A percentile compares a stretch with the other conserved stretches of the same genome.
These are phyloP conservation scores for Kodamaea kaohsiungensis DNA, from an alignment of 805 yeast genomes.

Conservation along the genomic window DNA sequence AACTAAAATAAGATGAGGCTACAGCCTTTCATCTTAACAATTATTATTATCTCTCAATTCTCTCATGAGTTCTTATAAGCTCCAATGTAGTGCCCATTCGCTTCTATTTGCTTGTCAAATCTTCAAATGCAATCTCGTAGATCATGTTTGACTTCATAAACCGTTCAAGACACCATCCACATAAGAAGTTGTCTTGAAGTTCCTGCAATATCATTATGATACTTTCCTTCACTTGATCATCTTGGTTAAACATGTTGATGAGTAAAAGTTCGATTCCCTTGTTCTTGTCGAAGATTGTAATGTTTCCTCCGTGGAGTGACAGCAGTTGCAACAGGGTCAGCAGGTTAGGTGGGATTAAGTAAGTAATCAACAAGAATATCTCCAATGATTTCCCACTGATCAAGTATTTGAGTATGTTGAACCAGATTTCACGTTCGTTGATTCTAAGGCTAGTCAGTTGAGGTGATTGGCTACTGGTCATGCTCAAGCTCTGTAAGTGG, in stretches of 20 bases:
- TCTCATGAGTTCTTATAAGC: background rate
- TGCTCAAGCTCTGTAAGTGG: constrained; percentile 38
- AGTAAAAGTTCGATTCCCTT: constrained; percentile 44
- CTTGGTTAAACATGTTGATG: constrained; percentile 42
- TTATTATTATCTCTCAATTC: too few species aligned
- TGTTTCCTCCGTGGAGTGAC: constrained; percentile 39
- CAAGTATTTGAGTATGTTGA: constrained; percentile 41
- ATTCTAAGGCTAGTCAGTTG: constrained; percentile 8
- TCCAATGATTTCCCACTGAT: constrained; percentile 44
- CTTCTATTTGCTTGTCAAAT: constrained; percentile 19
- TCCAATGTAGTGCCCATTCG: background rate
- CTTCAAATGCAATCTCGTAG: constrained; percentile 42
- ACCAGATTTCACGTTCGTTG: constrained; percentile 41
- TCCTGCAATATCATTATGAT: constrained; percentile 45
- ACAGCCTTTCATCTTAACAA: too few species aligned
- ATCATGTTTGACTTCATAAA: constrained; percentile 38
- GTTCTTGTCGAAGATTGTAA: constrained; percentile 45
- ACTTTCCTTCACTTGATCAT: constrained; percentile 40
- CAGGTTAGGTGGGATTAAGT: constrained; percentile 42
- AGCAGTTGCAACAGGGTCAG: constrained; percentile 40
- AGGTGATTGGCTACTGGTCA: constrained; percentile 14
- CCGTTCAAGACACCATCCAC: constrained; percentile 46
- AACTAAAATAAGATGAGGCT: background rate
- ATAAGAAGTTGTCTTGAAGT: constrained; percentile 42
- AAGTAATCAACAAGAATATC: constrained; percentile 39